Evolutionary conservation across 2,329 filamentous ascomycete species (phyloP).

Genomic region (Cladosporium oxysporum): DNA sequence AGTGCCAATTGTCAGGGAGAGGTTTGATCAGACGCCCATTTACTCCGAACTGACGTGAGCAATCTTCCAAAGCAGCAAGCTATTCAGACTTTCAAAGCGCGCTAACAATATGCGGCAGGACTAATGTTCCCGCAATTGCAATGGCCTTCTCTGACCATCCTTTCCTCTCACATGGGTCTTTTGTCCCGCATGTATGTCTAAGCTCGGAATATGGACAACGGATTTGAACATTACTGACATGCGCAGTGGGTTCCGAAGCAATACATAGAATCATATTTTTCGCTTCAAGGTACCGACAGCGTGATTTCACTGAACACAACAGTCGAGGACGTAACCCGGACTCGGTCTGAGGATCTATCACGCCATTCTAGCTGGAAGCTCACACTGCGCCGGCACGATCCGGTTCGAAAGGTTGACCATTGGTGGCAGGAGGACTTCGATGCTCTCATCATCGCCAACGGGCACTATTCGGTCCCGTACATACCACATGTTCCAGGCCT

Average conservation of each 20-base stretch:
- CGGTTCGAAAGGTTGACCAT: conserved; percentile 46
- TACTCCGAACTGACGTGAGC: conserved; percentile 51
- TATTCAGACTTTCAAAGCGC: neutral
- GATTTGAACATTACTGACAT: neutral
- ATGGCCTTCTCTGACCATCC: conserved; percentile 58
- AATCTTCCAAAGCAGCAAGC: neutral
- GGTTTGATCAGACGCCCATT: conserved; percentile 53
- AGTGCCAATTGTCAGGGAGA: conserved; percentile 47
- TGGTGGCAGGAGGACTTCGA: conserved; percentile 59
- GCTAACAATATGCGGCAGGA: conserved; percentile 31
- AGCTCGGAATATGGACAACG: neutral
- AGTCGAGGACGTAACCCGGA: conserved; percentile 50
- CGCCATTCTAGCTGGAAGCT: conserved; percentile 47
- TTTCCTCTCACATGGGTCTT: conserved; percentile 56
- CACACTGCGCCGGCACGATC: conserved; percentile 51
- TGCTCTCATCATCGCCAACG: conserved; percentile 37
- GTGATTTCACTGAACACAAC: conserved; percentile 54
- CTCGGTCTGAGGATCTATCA: conserved; percentile 24
- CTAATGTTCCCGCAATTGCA: conserved; percentile 59
- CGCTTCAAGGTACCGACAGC: conserved; percentile 50
- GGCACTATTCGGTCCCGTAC: conserved; percentile 38
- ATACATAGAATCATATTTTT: conserved; percentile 60
- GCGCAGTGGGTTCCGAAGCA: conserved; percentile 51
- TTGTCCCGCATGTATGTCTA: conserved; percentile 49
- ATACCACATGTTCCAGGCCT: conserved; percentile 51